phyloP scores from a whole-genome alignment of 768 basidiomycete genomes.

The Calocybe cyanea region DNA sequence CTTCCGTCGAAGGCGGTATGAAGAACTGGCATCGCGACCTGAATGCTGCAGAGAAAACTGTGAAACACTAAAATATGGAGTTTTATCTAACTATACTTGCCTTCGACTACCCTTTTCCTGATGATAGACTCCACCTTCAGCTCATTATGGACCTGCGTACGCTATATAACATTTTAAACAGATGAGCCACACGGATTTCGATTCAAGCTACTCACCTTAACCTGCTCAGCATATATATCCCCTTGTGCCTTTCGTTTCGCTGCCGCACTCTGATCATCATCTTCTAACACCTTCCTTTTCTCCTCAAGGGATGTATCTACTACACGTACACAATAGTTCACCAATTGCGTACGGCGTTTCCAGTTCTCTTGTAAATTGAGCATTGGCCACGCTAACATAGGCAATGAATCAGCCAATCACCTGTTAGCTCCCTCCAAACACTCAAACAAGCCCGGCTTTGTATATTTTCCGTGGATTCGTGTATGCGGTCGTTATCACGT shows the following conservation, averaged over 20 bases:
- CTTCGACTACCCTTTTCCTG: conserved; percentile 65
- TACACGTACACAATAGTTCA: conserved; percentile 71
- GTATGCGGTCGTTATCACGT: conserved; percentile 62
- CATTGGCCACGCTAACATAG: conserved; percentile 18
- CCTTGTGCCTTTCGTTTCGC: conserved; percentile 51
- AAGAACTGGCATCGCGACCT: conserved; percentile 78
- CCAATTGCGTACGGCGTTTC: conserved; percentile 69
- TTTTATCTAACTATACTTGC: conserved; percentile 32
- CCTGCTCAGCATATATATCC: conserved; percentile 59
- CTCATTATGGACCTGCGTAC: conserved; percentile 74
- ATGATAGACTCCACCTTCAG: conserved; percentile 69
- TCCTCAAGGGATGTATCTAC: conserved; percentile 62
- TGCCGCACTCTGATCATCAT: conserved; percentile 38
- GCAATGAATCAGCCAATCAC: conserved; percentile 39
- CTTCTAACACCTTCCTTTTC: conserved; percentile 45
- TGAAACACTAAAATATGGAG: too few species aligned
- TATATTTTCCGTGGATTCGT: conserved; percentile 42
- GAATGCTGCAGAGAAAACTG: conserved; percentile 52
- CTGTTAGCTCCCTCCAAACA: conserved; percentile 76
- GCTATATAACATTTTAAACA: conserved; percentile 35
- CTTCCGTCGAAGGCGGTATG: conserved; percentile 57
- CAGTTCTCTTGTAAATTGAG: conserved; percentile 45
- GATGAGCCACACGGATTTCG: background rate
- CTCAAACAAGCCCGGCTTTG: conserved; percentile 75
- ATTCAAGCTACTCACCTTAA: conserved; percentile 46